phyloP scores from a whole-genome alignment of 2,329 filamentous ascomycete species.

The Penicillium nordicum region DNA sequence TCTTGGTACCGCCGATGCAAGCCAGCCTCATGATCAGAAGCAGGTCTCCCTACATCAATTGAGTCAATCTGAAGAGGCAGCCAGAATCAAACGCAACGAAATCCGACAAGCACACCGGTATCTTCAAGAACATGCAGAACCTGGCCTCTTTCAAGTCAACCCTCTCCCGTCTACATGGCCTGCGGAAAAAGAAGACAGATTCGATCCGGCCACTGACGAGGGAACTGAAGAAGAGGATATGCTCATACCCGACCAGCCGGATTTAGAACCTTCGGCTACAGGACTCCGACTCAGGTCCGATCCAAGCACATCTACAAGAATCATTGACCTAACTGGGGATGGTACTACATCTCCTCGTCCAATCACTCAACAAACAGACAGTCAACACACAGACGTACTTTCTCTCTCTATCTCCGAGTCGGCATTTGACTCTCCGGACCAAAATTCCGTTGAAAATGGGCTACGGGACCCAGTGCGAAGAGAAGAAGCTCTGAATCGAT shows the following conservation, averaged over 20 bases:
- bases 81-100: conserved; percentile 21
- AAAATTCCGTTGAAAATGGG: neutral
- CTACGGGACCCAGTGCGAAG: neutral
- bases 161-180: conserved; percentile 30
- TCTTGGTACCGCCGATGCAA: neutral
- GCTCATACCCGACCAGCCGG: neutral
- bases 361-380: conserved; percentile 11
- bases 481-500: conserved; percentile 2
- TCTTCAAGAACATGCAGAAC: conserved; percentile 21
- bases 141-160: conserved; percentile 21
- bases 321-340: conserved; percentile 1
- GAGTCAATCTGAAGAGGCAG: conserved; percentile 2
- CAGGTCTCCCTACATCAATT: neutral
- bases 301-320: neutral
- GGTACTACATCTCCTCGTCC: neutral
- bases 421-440: conserved; percentile 9
- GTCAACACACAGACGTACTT: conserved; percentile 18
- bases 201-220: neutral
- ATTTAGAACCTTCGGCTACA: neutral
- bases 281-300: neutral
- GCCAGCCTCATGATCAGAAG: neutral
- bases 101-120: conserved; percentile 27
- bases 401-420: conserved; percentile 23
- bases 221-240: neutral
- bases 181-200: conserved; percentile 10